Evolutionary conservation across 495 filamentous ascomycete species (phyloP), one percentile per base, ranked within the genome.

Genomic region (Penicillium ucsense): DNA sequence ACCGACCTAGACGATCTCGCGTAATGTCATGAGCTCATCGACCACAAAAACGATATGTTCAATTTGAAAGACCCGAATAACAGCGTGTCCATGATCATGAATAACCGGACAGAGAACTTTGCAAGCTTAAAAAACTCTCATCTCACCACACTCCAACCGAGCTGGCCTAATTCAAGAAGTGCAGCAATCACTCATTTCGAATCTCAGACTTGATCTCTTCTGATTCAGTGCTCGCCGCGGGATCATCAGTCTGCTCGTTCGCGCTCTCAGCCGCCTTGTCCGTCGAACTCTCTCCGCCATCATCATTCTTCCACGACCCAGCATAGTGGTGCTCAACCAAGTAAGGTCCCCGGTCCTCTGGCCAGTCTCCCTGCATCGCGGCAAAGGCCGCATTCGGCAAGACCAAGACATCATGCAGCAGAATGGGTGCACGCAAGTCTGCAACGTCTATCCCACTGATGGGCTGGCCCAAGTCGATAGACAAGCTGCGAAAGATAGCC

Each of bases 261-360:
- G 2, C 31, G 0, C 30, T 36, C 35, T 8, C 38, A 8, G 10
- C 8, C 32, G 5, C 41, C 30, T 34, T 34, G 6, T 8, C 29
- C 0, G 9, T 9, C 8, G 4, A 12, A 28, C 8, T 36, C 41
- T 53, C 55, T 12, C 49, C 50, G 20, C 54, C 44, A 6, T 57
- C 37, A 38, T 48, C 43, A 41, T 51, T 49, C 42, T 66, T 62
- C 63, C 62, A 66, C 45, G 57, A 56, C 9, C 59, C 62, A 20
- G 51, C 57, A 41, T 61, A 61, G 12, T 64, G 58, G 46, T 66
- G 62, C 45, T 58, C 53, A 1, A 65, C 62, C 1, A 66, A 44
- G 38, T 59, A 54, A 4, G 50, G 49, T 29, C 54, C 48, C 35
- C 50, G 44, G 34, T 61, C 38, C 33, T 49, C 35, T 3, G 51